Evolutionary conservation across 2,329 filamentous ascomycete genomes (phyloP).

Genomic region (Trichoderma lentiforme): DNA sequence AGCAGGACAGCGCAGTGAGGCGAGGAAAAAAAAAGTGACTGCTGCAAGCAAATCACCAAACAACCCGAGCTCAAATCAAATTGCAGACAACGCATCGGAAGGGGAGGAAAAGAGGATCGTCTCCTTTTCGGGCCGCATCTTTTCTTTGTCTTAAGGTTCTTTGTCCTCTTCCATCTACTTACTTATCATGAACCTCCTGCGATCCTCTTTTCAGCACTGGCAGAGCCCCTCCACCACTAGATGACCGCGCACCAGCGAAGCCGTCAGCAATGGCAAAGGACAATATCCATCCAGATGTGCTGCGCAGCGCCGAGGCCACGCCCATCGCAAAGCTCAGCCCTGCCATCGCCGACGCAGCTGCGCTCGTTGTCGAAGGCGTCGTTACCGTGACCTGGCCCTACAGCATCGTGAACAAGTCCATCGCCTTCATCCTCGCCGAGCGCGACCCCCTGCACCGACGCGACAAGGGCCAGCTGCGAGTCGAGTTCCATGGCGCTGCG

Average conservation of each 20-base stretch:
- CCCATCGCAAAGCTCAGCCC: conserved; percentile 57
- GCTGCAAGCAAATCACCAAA: background rate
- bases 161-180: background rate
- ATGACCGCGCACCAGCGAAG: conserved; percentile 14
- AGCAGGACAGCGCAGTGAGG: conserved; percentile 11
- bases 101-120: background rate
- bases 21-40: conserved; percentile 12
- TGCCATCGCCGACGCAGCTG: conserved; percentile 39
- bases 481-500: conserved; percentile 67
- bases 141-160: background rate
- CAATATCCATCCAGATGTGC: conserved; percentile 23
- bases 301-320: conserved; percentile 36
- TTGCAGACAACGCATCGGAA: background rate
- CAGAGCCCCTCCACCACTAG: conserved; percentile 13
- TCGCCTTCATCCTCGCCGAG: conserved; percentile 80
- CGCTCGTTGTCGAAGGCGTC: conserved; percentile 60
- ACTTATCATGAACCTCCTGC: conserved; percentile 8
- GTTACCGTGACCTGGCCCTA: conserved; percentile 91
- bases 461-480: conserved; percentile 74
- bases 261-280: conserved; percentile 26
- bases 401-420: conserved; percentile 69
- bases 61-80: background rate
- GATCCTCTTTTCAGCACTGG: background rate
- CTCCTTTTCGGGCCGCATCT: background rate
- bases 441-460: conserved; percentile 77